These are phyloP conservation scores for Niveomyces coronatus DNA, from an alignment of 2,329 filamentous ascomycete genomes.

Conservation along the genomic window DNA sequence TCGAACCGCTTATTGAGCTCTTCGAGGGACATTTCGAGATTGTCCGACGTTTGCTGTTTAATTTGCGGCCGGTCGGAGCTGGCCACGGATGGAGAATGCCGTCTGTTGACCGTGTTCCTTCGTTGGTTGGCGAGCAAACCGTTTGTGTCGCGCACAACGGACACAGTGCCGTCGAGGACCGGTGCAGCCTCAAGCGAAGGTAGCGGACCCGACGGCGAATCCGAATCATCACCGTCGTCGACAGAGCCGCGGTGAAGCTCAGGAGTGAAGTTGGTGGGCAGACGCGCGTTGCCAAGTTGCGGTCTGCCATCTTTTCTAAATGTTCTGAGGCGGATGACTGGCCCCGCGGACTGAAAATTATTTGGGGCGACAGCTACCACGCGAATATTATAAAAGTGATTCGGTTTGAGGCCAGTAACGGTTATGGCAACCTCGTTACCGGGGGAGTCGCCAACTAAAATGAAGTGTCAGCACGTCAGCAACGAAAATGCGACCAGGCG, in stretches of 20 bases:
- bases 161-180: constrained; percentile 48
- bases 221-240: constrained; percentile 35
- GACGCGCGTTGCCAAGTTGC: constrained; percentile 44
- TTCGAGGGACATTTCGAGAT: constrained; percentile 58
- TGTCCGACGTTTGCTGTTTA: constrained; percentile 35
- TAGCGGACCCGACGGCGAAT: constrained; percentile 38
- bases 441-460: constrained; percentile 67
- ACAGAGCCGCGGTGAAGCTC: constrained; percentile 31
- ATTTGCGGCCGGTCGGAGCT: constrained; percentile 40
- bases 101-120: constrained; percentile 55
- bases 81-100: constrained; percentile 62
- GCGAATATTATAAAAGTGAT: constrained; percentile 85
- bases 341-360: constrained; percentile 85
- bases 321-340: constrained; percentile 75
- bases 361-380: constrained; percentile 85
- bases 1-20: constrained; percentile 77
- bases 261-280: constrained; percentile 45
- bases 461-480: neutral
- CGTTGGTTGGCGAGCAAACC: constrained; percentile 35
- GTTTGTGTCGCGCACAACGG: constrained; percentile 51
- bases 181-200: constrained; percentile 51
- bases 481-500: neutral
- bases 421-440: constrained; percentile 54
- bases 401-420: constrained; percentile 76
- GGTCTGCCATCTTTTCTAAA: constrained; percentile 54